These are phyloP conservation scores for Leccinum barrowsii DNA, from an alignment of 768 basidiomycete species.

Conservation along the genomic window DNA sequence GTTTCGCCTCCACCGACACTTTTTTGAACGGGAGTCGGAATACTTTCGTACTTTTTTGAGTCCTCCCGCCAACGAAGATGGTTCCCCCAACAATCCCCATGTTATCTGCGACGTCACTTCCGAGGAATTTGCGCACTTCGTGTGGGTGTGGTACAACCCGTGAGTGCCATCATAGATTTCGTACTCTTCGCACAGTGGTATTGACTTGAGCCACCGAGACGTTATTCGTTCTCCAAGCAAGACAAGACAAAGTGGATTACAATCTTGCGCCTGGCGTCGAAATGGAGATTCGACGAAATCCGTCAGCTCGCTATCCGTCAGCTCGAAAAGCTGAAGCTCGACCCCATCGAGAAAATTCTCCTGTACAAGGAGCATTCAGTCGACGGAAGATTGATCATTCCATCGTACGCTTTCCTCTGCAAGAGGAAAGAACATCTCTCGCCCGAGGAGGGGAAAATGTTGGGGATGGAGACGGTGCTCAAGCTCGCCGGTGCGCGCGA, in stretches of 20 bases:
- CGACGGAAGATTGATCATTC: slow-evolving; percentile 45
- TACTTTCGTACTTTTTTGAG: slow-evolving; percentile 29
- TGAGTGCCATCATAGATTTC: slow-evolving; percentile 1
- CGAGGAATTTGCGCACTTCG: slow-evolving; percentile 41
- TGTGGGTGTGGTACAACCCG: slow-evolving; percentile 56
- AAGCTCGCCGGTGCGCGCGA: slow-evolving; percentile 55
- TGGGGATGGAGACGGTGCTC: slow-evolving; percentile 45
- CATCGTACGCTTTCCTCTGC: slow-evolving; percentile 51
- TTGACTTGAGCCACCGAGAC: slow-evolving; percentile 32
- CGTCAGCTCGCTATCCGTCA: slow-evolving; percentile 51
- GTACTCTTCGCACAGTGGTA: neutral
- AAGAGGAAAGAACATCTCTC: slow-evolving; percentile 48
- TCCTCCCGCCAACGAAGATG: slow-evolving; percentile 2
- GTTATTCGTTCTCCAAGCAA: slow-evolving; percentile 54
- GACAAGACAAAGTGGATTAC: slow-evolving; percentile 48
- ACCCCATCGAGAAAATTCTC: slow-evolving; percentile 50
- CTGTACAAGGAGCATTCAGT: slow-evolving; percentile 54
- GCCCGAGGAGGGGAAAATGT: slow-evolving; percentile 48
- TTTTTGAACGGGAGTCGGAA: slow-evolving; percentile 36
- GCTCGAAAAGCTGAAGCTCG: slow-evolving; percentile 45
- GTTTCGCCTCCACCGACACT: slow-evolving; percentile 35
- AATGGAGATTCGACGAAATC: slow-evolving; percentile 55
- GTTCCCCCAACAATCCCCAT: slow-evolving; percentile 1
- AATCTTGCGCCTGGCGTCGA: slow-evolving; percentile 50
- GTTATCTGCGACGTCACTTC: slow-evolving; percentile 27